Evolutionary conservation across 805 yeast genomes (phyloP).

Genomic region (Barnettozyma populi): DNA sequence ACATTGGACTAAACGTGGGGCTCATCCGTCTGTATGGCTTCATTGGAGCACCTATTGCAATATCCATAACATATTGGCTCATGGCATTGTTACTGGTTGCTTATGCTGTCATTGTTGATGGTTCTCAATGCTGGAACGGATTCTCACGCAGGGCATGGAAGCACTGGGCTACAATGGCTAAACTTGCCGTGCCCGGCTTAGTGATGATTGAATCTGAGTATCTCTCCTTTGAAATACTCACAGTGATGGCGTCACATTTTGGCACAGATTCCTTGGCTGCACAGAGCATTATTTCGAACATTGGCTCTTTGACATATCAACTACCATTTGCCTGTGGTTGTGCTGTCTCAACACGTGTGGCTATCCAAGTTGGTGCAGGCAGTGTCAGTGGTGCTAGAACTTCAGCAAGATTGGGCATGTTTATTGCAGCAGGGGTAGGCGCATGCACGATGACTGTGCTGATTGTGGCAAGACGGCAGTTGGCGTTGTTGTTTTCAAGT

Average conservation of each 20-base stretch:
- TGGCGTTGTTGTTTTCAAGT: conserved; percentile 55
- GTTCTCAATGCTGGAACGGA: conserved; percentile 69
- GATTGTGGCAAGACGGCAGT: conserved; percentile 38
- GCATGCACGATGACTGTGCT: conserved; percentile 42
- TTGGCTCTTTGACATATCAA: conserved; percentile 61
- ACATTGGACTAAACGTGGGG: conserved; percentile 57
- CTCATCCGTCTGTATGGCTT: conserved; percentile 71
- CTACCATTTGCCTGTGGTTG: conserved; percentile 70
- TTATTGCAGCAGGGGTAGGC: conserved; percentile 47
- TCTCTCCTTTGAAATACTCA: conserved; percentile 66
- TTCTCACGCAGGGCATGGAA: conserved; percentile 40
- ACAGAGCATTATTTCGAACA: conserved; percentile 44
- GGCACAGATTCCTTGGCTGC: conserved; percentile 48
- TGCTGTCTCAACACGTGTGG: conserved; percentile 68
- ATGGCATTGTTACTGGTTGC: conserved; percentile 34
- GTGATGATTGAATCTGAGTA: conserved; percentile 74
- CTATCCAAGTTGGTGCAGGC: conserved; percentile 58
- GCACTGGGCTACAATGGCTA: conserved; percentile 55
- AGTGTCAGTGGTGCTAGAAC: conserved; percentile 43
- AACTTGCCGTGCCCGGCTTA: conserved; percentile 65
- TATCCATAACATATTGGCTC: conserved; percentile 65
- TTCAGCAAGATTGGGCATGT: conserved; percentile 37
- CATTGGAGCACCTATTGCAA: conserved; percentile 80
- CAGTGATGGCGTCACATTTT: conserved; percentile 52
- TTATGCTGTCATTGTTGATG: conserved; percentile 44